Conservation (phyloP, 257 asterid species). For the Leonotis leonurus region DNA sequence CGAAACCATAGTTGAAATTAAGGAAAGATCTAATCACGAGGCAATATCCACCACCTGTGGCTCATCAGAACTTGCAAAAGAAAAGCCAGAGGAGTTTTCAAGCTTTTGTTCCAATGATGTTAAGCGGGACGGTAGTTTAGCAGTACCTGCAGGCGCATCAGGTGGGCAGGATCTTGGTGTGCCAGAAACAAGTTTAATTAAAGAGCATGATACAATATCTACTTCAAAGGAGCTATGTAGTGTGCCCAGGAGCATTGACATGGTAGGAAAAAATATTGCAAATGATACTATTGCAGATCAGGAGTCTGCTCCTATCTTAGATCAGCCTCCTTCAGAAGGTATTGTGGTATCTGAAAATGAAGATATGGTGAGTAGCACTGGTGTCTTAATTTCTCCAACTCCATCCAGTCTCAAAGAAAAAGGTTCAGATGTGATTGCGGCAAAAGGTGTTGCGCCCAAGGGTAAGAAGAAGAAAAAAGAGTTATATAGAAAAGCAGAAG, state of each 20-base stretch:
- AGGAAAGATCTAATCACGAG: conserved; percentile 28
- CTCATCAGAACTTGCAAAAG: conserved; percentile 14
- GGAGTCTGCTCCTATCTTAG: conserved; percentile 25
- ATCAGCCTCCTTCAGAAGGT: conserved; percentile 30
- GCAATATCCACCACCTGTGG: conserved; percentile 19
- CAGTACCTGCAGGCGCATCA: no score
- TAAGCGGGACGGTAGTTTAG: conserved; percentile 12
- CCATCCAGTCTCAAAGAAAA: conserved; percentile 36
- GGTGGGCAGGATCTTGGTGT: conserved; percentile 8
- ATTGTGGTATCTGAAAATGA: conserved; percentile 27
- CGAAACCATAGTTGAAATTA: conserved; percentile 16
- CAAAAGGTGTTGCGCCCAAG: conserved; percentile 32
- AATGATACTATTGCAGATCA: conserved; percentile 14
- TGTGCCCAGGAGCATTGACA: conserved; percentile 11
- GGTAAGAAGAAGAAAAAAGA: conserved; percentile 43
- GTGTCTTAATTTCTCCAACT: conserved; percentile 24
- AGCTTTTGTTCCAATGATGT: conserved; percentile 20
- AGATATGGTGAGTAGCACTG: conserved; percentile 17
- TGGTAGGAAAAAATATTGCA: conserved; percentile 25
- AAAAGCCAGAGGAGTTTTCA: conserved; percentile 24
- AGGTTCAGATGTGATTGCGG: conserved; percentile 33
- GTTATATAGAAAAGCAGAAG: conserved; percentile 50
- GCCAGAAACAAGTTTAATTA: conserved; percentile 14
- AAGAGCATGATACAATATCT: conserved; percentile 19
- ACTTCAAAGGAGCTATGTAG: conserved; percentile 17